Evolutionary conservation across 306 rosid genomes (phyloP), one percentile per base, ranked within the genome.

Genomic region (Mimosa pudica): DNA sequence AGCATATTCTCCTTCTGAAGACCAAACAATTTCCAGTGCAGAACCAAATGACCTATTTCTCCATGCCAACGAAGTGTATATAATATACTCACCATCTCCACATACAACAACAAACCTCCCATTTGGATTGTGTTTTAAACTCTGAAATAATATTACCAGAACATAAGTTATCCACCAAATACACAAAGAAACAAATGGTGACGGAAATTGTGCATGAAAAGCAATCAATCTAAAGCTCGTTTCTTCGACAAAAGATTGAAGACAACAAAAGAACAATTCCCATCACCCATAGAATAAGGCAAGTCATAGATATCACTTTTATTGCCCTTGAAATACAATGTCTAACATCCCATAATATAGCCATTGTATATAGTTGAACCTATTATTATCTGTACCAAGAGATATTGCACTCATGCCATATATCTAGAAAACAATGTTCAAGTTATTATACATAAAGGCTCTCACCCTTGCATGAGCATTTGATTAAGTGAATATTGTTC

Each of bases 21-120:
- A 94, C 98, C 98, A 94, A 66, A 83, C 97, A 71, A 87, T 88
- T 85, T 94, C 98, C 87, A 94, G 89, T 13, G 97, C 97, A 2
- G 98, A 90, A 84, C 98, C 98, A 80, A 94, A 94, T 36, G 98
- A 92, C 77, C 97, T 89, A 67, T 94, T 94, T 86, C 98, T 94
- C 98, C 98, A 94, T 44, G 98, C 98, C 85, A 94, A 84, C 71
- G 98, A 97, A 77, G 98, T 94, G 86, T 90, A 92, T 78, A 94
- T 94, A 76, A 94, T 90, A 86, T 94, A 94, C 79, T 94, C 98
- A 75, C 97, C 98, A 90, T 94, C 98, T 82, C 98, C 98, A 77
- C 98, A 94, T 71, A 94, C 98, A 84, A 94, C 98, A 62, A 94
- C 98, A 83, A 94, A 94, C 85, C 98, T 92, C 87, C 98, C 98